Base-by-base conservation (phyloP, 2,329 filamentous ascomycete genomes). In the Fusarium sambucinum region DNA sequence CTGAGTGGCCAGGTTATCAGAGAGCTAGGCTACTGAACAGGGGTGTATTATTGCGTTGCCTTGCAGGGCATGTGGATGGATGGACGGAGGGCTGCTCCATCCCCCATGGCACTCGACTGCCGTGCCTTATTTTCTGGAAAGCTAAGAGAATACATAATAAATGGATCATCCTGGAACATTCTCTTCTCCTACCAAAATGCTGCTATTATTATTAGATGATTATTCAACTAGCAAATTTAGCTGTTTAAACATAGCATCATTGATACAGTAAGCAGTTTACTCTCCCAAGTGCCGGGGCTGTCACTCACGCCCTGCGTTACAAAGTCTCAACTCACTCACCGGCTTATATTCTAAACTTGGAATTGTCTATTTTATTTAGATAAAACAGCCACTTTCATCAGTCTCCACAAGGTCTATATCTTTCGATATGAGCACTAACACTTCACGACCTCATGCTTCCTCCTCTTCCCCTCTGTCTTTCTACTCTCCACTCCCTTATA, bases 401-500 rank as follows among this genome's bases (percentile, higher is more conserved):
- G 27, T 53, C 45, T 56, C 41, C 30, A 70, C 66, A 71, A 59
- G 47, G 29, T 21, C 45, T 46, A n/a, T 58, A 30, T 50, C 52
- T 50, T 41, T 64, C 51, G 48, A 54, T 5, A 51, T 61, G 55
- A 55, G 55, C 52, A 58, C 50, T 41, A 57, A 55, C 42, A 51
- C 59, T 41, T 55, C 54, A 46, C 53, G 50, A 17, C 47, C 68
- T 38, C 55, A 57, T 45, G 55, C 50, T 29, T 47, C 47, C 47
- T 63, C 58, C 56, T 47, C 60, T 44, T 52, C 61, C 19, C 63
- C 59, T n/a, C 45, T 48, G 13, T 58, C 64, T 16, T 27, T 51
- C 6, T 14, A 40, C 33, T 65, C 71, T 16, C 58, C 59, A n/a
- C 60, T 66, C 16, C 61, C 70, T 4, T 70, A 73, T 52, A 50